phyloP scores from a whole-genome alignment of 1,139 yeast species.

The Pichia sp. region DNA sequence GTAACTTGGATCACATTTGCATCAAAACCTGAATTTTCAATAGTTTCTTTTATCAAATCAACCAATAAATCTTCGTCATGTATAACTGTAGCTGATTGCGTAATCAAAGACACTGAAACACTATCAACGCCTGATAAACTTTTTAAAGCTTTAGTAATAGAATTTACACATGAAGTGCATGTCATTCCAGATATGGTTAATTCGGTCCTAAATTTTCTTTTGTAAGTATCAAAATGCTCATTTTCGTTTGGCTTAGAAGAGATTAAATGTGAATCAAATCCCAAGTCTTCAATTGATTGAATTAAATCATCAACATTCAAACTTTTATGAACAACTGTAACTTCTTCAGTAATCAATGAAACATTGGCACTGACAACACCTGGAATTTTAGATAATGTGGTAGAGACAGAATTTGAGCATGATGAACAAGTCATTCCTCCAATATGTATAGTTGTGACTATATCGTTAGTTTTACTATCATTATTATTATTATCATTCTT shows the following conservation, averaged over 20 bases:
- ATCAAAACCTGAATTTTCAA: conserved; percentile 77
- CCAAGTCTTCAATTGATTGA: conserved; percentile 63
- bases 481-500: neutral
- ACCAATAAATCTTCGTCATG: conserved; percentile 35
- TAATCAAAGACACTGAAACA: conserved; percentile 60
- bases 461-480: no score
- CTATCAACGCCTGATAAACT: conserved; percentile 39
- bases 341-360: conserved; percentile 71
- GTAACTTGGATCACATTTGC: conserved; percentile 23
- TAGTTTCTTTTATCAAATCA: conserved; percentile 37
- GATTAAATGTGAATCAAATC: conserved; percentile 44
- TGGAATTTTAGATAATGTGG: conserved; percentile 39
- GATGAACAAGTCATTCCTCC: conserved; percentile 88
- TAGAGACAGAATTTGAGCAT: conserved; percentile 61
- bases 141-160: conserved; percentile 53
- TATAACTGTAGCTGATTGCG: conserved; percentile 60
- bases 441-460: conserved; percentile 17
- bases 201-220: conserved; percentile 33
- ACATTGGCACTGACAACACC: conserved; percentile 53
- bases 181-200: conserved; percentile 62
- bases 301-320: conserved; percentile 35
- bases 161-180: conserved; percentile 71
- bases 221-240: no score
- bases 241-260: conserved; percentile 8
- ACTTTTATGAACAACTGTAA: conserved; percentile 49